Conservation (phyloP, 2,329 filamentous ascomycete genomes). For the Trichophyton benhamiae region DNA sequence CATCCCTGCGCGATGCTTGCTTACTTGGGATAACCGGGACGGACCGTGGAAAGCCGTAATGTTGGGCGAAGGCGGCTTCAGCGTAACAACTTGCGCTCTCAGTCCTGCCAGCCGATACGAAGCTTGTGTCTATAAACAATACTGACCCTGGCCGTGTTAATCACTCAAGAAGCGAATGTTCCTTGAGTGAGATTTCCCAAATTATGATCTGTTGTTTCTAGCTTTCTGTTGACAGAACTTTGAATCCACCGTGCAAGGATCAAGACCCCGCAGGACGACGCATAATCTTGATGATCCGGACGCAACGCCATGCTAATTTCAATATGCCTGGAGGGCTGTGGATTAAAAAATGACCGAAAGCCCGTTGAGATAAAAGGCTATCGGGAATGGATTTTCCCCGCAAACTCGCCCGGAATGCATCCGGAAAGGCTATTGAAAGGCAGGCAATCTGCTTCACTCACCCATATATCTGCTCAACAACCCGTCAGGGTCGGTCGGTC, state of each 20-base stretch:
- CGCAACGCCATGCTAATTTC: background rate
- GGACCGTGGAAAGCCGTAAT: background rate
- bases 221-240: background rate
- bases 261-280: slow-evolving; percentile 1
- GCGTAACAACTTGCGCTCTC: no score
- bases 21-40: background rate
- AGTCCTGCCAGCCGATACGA: background rate
- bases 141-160: background rate
- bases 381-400: background rate
- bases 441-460: background rate
- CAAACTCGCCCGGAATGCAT: background rate
- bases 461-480: background rate
- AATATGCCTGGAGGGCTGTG: background rate
- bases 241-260: background rate
- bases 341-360: background rate
- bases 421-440: slow-evolving; percentile 2
- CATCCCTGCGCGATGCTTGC: background rate
- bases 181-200: background rate
- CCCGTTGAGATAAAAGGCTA: background rate
- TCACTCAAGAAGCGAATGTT: background rate
- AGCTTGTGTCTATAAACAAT: background rate
- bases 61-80: background rate
- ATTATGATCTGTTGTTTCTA: background rate
- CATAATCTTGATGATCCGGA: background rate
- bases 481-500: background rate